Base-by-base conservation (phyloP, 1,139 yeast species). In the Debaryomyces robertsiae region DNA sequence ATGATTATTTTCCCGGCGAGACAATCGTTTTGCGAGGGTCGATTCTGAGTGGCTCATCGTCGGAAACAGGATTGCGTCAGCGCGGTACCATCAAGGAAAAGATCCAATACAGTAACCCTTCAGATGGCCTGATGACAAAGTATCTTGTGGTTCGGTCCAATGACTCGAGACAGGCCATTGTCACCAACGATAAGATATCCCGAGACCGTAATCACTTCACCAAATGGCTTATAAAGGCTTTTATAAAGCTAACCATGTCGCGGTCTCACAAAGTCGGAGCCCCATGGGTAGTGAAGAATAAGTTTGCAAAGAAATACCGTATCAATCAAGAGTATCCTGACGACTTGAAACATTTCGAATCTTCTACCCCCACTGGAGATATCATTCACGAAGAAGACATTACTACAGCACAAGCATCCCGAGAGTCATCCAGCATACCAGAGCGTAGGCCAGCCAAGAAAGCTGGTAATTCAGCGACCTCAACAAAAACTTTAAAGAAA, bases 221-320 rank as follows among this genome's bases (percentile, higher is more conserved):
- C 6, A 93, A 93, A 60, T 84, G 93, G 79, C 75, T 87, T 44
- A 84, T 93, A 30, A 85, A 91, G 60, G 87, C 96, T 0, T 93
- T 93, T 53, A 79, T 93, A 54, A 91, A 91, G 56, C 77, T 90
- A 52, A 82, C 96, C 4, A 81, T 93, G 52, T 75, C 88, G 3
- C 77, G 96, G 51, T 88, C 93, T 3, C 77, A 84, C 44, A 86
- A 86, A 71, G 75, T 84, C 32, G 97, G 98, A 2, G 95, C 98
- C 2, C 98, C 98, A 1, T 93, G 98, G 98, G 82, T 93, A 14
- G 95, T 93, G n/a, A 86, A 85, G 58, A 81, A 79, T 25, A 82
- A 83, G 50, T 89, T 80, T 58, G 86, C 86, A 2, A 71, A 68
- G 45, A 74, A 73, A 48, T 82, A 79, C 55, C 66, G 84, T 51